Percentiles rank a stretch among this genome's conserved stretches.
Evolutionary conservation across 805 yeast species (phyloP).

Genomic region (Metschnikowia orientalis): DNA sequence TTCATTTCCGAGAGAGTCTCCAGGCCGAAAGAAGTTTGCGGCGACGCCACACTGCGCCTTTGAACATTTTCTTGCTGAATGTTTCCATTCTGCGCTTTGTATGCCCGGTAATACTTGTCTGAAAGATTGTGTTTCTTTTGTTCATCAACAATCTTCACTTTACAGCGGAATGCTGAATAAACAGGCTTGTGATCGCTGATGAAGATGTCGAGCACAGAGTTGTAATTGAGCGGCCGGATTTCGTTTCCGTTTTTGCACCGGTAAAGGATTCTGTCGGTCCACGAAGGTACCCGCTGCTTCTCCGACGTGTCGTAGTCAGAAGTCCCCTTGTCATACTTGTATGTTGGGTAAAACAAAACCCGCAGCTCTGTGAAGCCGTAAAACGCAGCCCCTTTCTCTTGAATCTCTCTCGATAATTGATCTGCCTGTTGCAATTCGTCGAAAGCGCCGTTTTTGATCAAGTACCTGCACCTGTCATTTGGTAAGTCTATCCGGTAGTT

Average conservation of each 20-base stretch:
- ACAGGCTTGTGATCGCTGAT: constrained; percentile 94
- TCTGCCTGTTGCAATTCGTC: constrained; percentile 60
- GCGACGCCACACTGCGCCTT: constrained; percentile 3
- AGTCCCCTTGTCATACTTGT: constrained; percentile 86
- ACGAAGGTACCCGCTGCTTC: constrained; percentile 88
- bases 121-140: constrained; percentile 26
- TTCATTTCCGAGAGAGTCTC: constrained; percentile 35
- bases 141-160: constrained; percentile 61
- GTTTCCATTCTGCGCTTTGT: constrained; percentile 27
- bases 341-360: constrained; percentile 81
- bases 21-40: constrained; percentile 18
- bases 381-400: constrained; percentile 54
- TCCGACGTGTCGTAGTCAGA: constrained; percentile 81
- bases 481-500: constrained; percentile 73
- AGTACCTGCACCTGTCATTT: constrained; percentile 67
- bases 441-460: constrained; percentile 44
- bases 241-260: constrained; percentile 42
- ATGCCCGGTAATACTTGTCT: constrained; percentile 25
- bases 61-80: constrained; percentile 13
- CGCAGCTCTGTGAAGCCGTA: constrained; percentile 72
- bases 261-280: constrained; percentile 89
- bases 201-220: constrained; percentile 52
- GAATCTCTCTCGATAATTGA: constrained; percentile 73
- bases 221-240: constrained; percentile 63
- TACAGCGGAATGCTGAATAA: constrained; percentile 67